Evolutionary conservation across 2,329 filamentous ascomycete genomes (phyloP).

Genomic region (Teratosphaeria pseudoeucalypti): DNA sequence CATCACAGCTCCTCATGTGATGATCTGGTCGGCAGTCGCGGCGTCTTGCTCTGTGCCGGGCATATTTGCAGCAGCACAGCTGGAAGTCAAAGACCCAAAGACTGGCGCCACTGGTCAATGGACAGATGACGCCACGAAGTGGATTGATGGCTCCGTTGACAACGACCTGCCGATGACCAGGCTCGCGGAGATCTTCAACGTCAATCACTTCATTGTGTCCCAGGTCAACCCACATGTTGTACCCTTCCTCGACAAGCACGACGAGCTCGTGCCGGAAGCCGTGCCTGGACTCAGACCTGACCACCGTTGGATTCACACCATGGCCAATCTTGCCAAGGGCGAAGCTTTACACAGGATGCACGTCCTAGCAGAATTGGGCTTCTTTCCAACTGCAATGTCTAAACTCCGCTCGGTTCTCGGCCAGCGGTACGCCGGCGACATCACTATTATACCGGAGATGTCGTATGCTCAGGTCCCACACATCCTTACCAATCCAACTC

Average conservation of each 20-base stretch:
- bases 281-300: conserved; percentile 28
- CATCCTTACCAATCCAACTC: conserved; percentile 72
- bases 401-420: conserved; percentile 65
- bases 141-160: conserved; percentile 92
- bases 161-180: conserved; percentile 87
- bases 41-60: background rate
- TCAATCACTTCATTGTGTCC: conserved; percentile 95
- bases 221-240: conserved; percentile 94
- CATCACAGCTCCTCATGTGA: conserved; percentile 83
- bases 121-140: conserved; percentile 75
- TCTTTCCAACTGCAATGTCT: conserved; percentile 68
- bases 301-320: conserved; percentile 51
- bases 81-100: conserved; percentile 76
- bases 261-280: conserved; percentile 35
- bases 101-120: conserved; percentile 66
- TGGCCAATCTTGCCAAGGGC: conserved; percentile 64
- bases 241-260: conserved; percentile 70
- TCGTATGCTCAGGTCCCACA: conserved; percentile 61
- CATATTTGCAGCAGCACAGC: conserved; percentile 27
- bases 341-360: conserved; percentile 74
- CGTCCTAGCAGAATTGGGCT: conserved; percentile 65
- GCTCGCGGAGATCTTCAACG: conserved; percentile 90
- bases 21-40: conserved; percentile 63
- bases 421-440: conserved; percentile 88
- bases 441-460: conserved; percentile 81